Conservation (phyloP, 805 yeast genomes). For the Ogataea pilisensis region DNA sequence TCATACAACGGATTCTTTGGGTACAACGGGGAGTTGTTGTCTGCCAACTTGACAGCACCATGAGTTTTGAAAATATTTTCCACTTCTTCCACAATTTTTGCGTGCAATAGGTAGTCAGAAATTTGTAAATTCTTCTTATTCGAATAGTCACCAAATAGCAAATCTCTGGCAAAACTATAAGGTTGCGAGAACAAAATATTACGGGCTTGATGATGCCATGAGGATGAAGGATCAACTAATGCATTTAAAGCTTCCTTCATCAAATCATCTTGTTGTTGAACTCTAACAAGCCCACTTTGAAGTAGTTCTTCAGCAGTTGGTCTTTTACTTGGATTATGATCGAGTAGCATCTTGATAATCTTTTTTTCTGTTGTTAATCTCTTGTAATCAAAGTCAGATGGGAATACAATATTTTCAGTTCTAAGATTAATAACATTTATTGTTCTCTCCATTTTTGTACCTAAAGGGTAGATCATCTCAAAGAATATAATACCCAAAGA, state of each 20-base stretch:
- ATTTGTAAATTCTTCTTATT: slow-evolving; percentile 21
- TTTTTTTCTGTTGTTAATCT: slow-evolving; percentile 56
- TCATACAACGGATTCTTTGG: slow-evolving; percentile 76
- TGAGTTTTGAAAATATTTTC: slow-evolving; percentile 66
- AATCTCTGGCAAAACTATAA: slow-evolving; percentile 77
- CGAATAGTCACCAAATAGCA: slow-evolving; percentile 62
- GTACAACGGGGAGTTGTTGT: slow-evolving; percentile 62
- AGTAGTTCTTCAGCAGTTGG: slow-evolving; percentile 77
- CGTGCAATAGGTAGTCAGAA: slow-evolving; percentile 52
- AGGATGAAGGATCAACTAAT: slow-evolving; percentile 83
- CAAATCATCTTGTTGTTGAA: slow-evolving; percentile 84
- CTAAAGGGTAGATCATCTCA: slow-evolving; percentile 83
- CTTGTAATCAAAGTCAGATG: slow-evolving; percentile 54
- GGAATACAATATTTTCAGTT: slow-evolving; percentile 57
- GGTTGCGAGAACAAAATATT: slow-evolving; percentile 83
- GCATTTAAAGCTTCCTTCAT: slow-evolving; percentile 85
- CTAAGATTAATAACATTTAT: slow-evolving; percentile 65
- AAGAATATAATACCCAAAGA: slow-evolving; percentile 92
- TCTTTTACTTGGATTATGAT: slow-evolving; percentile 73
- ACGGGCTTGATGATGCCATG: slow-evolving; percentile 92
- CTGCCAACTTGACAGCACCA: slow-evolving; percentile 73
- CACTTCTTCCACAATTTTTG: slow-evolving; percentile 57
- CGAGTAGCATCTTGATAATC: slow-evolving; percentile 62
- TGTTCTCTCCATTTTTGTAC: slow-evolving; percentile 94
- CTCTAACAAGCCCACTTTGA: slow-evolving; percentile 80